phyloP scores from a whole-genome alignment of 768 basidiomycete species.

The Pisolithus sp. region DNA sequence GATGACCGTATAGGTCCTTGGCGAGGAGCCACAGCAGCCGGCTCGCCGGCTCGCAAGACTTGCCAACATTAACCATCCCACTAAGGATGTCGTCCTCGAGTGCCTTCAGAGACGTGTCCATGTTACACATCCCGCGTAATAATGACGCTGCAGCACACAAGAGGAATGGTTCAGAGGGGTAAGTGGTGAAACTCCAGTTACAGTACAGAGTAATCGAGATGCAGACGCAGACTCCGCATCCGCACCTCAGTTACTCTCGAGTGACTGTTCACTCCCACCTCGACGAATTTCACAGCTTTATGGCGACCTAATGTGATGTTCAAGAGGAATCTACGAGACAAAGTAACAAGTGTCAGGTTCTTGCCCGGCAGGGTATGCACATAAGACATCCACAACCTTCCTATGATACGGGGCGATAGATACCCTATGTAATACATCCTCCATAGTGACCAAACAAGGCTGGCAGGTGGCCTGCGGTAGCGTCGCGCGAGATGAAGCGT shows the following conservation, averaged over 20 bases:
- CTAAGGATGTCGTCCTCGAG: not conserved
- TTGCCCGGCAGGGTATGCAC: not conserved
- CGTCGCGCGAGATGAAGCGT: too few species aligned
- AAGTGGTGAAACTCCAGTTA: not conserved
- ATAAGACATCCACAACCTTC: conserved; percentile 3
- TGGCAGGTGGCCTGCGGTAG: too few species aligned
- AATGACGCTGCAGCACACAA: conserved; percentile 1
- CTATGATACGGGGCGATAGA: not conserved
- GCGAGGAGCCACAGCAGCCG: conserved; percentile 8
- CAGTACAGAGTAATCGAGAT: not conserved
- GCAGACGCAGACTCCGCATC: conserved; percentile 4
- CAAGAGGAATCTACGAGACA: conserved; percentile 2
- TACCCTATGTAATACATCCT: too few species aligned
- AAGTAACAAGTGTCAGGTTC: not conserved
- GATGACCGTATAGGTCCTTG: conserved; percentile 5
- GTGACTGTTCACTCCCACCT: conserved; percentile 1
- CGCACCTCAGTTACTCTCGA: too few species aligned
- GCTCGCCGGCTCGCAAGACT: conserved; percentile 7
- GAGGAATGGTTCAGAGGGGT: conserved; percentile 3
- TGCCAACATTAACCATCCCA: conserved; percentile 6
- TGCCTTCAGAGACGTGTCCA: not conserved
- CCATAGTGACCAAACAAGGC: too few species aligned
- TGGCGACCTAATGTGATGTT: conserved; percentile 1
- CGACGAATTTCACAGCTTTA: not conserved
- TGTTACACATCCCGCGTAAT: not conserved